These are phyloP conservation scores for Solanum sejunctum DNA, from an alignment of 257 asterid genomes.

Conservation along the genomic window DNA sequence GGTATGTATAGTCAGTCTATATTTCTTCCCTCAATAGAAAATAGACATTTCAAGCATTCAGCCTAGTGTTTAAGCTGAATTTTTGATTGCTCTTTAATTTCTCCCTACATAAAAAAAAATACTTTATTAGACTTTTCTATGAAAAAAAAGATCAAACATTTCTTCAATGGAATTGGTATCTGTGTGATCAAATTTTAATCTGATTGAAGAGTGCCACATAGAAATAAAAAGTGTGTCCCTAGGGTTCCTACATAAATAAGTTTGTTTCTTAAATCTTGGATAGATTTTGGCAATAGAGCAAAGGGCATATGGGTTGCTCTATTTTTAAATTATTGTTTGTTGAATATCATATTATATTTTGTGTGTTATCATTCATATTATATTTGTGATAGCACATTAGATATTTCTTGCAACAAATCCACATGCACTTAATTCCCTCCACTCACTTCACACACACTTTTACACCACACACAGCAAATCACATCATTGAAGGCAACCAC, in stretches of 20 bases:
- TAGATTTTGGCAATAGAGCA: neutral
- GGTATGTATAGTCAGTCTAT: no score
- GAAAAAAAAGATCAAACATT: neutral
- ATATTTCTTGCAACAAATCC: no score
- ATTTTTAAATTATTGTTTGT: no score
- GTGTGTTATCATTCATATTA: no score
- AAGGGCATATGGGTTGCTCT: neutral
- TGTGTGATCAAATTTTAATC: neutral
- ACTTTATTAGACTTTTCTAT: neutral
- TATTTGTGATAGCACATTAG: no score
- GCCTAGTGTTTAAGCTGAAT: neutral
- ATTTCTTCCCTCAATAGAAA: neutral
- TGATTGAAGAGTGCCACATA: neutral
- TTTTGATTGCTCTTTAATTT: neutral
- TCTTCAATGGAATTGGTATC: neutral
- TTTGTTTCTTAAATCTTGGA: neutral
- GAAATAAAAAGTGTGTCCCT: neutral
- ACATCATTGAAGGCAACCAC: no score
- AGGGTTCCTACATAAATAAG: neutral
- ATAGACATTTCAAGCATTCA: neutral
- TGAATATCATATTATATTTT: no score
- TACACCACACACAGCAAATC: no score
- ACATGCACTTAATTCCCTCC: no score
- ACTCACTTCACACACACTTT: no score
- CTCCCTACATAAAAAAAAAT: neutral